Conservation (phyloP, 176 grass and related monocot genomes). For the Aegilops umbellulata region DNA sequence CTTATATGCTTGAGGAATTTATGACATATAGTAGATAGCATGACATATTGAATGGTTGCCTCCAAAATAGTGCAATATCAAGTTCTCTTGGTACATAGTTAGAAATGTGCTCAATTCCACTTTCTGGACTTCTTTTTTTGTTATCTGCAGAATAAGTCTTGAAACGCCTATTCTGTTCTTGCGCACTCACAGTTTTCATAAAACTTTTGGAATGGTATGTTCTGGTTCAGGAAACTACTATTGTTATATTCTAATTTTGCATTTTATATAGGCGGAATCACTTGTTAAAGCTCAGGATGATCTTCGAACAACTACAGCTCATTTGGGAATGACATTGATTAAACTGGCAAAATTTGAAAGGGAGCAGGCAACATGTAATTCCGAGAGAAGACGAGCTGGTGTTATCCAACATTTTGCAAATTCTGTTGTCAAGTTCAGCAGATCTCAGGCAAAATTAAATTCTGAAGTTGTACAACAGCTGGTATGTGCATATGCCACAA, state of each 20-base stretch:
- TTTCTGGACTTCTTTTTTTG: background rate
- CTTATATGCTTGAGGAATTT: background rate
- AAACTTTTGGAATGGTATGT: background rate
- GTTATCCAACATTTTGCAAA: constrained; percentile 65
- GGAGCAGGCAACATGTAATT: constrained; percentile 53
- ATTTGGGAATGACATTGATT: constrained; percentile 82
- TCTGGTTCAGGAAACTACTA: background rate
- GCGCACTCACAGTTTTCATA: background rate
- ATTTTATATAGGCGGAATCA: constrained; percentile 63
- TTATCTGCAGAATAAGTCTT: background rate
- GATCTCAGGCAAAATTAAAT: constrained; percentile 68
- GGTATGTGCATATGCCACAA: constrained; percentile 49
- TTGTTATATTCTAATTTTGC: background rate
- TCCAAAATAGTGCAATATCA: background rate
- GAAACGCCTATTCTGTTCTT: background rate
- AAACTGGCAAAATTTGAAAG: constrained; percentile 91
- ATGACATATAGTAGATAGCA: background rate
- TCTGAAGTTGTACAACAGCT: constrained; percentile 67
- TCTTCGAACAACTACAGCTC: constrained; percentile 63
- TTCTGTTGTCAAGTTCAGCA: constrained; percentile 74
- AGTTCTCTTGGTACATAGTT: background rate
- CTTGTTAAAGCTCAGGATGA: constrained; percentile 83
- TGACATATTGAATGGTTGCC: background rate
- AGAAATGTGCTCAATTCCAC: background rate
- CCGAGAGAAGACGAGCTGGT: constrained; percentile 53